These are phyloP conservation scores for Stachybotrys chlorohalonatus DNA, from an alignment of 2,329 filamentous ascomycete species.

Conservation along the genomic window DNA sequence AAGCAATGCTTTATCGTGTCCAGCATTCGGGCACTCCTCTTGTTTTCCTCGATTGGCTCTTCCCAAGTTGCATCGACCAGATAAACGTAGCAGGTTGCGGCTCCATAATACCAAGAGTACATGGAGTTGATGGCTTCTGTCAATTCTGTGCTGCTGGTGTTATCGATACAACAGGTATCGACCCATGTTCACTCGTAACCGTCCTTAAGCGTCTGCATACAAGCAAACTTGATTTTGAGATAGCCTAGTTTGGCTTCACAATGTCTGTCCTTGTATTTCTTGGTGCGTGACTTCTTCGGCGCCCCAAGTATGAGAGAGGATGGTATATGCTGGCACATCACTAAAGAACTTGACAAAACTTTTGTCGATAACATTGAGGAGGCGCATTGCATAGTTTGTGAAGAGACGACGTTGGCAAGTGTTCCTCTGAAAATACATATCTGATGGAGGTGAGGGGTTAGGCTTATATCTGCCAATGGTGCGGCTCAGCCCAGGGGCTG, in stretches of 20 bases:
- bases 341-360: background rate
- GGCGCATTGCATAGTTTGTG: background rate
- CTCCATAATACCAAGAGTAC: background rate
- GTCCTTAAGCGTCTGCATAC: background rate
- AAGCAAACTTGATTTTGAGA: conserved; percentile 1
- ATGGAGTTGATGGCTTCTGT: conserved; percentile 1
- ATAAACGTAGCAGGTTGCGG: background rate
- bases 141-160: background rate
- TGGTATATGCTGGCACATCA: background rate
- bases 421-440: background rate
- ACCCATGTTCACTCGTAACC: background rate
- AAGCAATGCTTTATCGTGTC: background rate
- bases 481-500: too few species aligned
- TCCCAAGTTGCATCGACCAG: background rate
- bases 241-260: background rate
- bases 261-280: background rate
- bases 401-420: background rate
- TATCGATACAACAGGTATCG: background rate
- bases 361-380: background rate
- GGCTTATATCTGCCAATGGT: too few species aligned
- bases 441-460: background rate
- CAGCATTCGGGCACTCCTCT: background rate
- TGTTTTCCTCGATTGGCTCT: background rate
- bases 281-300: background rate
- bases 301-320: background rate